Percentiles rank a stretch among this genome's conserved stretches.
Conservation (phyloP, 208 protist species). For the Trypanosoma rangeli region DNA sequence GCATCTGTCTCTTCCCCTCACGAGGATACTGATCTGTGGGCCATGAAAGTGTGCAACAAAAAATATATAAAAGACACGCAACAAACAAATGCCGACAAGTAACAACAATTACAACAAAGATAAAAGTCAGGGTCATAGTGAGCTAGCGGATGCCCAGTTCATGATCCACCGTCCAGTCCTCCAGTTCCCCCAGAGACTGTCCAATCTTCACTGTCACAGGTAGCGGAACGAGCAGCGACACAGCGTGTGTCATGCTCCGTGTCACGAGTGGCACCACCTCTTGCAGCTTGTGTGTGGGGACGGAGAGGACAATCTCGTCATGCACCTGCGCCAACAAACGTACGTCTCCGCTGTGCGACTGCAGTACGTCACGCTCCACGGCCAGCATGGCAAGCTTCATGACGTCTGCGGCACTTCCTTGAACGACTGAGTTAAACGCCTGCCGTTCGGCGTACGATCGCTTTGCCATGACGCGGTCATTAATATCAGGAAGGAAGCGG, state of each 20-base stretch:
- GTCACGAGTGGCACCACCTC: conserved; percentile 36
- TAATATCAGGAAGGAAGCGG: conserved; percentile 71
- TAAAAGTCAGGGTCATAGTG: background rate
- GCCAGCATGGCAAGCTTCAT: conserved; percentile 90
- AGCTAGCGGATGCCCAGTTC: conserved; percentile 53
- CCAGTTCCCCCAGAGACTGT: conserved; percentile 60
- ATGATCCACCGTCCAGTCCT: conserved; percentile 76
- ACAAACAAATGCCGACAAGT: background rate
- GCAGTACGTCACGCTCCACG: conserved; percentile 67
- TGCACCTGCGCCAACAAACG: conserved; percentile 65
- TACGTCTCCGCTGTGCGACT: conserved; percentile 33
- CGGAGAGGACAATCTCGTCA: conserved; percentile 59
- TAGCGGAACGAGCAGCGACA: conserved; percentile 60
- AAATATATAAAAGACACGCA: conserved; percentile 2
- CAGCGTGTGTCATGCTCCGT: conserved; percentile 42
- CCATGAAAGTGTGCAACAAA: conserved; percentile 10
- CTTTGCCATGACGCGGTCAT: conserved; percentile 51
- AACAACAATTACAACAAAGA: background rate
- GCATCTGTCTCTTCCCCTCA: background rate
- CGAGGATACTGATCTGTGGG: background rate
- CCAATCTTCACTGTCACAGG: conserved; percentile 68
- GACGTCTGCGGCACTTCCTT: conserved; percentile 88
- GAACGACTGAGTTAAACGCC: conserved; percentile 91
- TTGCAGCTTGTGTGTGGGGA: conserved; percentile 29
- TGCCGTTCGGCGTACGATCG: conserved; percentile 83